phyloP scores from a whole-genome alignment of 148 eudicot species.

The Chenopodium album region DNA sequence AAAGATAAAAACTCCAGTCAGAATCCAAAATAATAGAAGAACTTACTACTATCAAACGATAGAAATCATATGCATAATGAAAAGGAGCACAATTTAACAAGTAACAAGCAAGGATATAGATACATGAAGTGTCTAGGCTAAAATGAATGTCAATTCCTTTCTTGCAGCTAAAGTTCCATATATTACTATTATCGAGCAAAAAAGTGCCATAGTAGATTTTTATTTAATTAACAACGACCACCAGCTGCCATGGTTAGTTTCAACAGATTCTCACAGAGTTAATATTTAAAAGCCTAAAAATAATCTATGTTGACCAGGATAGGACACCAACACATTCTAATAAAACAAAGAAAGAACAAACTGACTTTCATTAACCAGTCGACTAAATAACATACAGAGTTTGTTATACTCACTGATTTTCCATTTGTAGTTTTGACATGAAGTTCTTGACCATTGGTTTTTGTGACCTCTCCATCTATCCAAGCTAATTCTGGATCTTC shows the following conservation, averaged over 20 bases:
- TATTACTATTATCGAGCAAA: not conserved
- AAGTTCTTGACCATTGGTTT: conserved; percentile 69
- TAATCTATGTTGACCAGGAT: not conserved
- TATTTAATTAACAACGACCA: not conserved
- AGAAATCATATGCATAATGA: not conserved
- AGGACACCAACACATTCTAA: not conserved
- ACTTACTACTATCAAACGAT: not conserved
- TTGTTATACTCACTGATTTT: conserved; percentile 57
- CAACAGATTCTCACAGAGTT: not conserved
- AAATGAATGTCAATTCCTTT: not conserved
- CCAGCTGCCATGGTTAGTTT: not conserved
- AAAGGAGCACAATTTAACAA: not conserved
- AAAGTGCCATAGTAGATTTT: not conserved
- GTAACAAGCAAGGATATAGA: not conserved
- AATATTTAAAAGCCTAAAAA: not conserved
- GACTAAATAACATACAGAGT: conserved; percentile 4
- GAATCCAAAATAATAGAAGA: not conserved
- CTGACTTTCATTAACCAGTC: no score
- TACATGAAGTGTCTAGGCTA: not conserved
- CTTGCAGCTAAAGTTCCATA: not conserved
- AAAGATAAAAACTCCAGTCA: conserved; percentile 21
- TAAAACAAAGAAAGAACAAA: not conserved
- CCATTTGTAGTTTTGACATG: conserved; percentile 67
- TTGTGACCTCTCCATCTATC: conserved; percentile 85
- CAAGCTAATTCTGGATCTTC: conserved; percentile 90